These are phyloP conservation scores for Fusarium begoniae DNA, from an alignment of 2,329 filamentous ascomycete species.

Conservation along the genomic window DNA sequence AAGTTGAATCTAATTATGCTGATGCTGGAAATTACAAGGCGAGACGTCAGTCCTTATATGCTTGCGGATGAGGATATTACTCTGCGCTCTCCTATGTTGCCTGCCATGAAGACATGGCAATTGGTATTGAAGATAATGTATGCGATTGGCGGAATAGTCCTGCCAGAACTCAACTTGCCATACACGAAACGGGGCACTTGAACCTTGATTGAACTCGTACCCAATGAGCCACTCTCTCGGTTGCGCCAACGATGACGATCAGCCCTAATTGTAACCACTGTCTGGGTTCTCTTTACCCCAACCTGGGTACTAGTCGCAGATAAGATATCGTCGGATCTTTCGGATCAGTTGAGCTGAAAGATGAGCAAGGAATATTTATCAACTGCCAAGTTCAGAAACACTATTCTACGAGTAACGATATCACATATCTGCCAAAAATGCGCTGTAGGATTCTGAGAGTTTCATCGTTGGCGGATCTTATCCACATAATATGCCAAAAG, in stretches of 20 bases:
- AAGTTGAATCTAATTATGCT: neutral
- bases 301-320: neutral
- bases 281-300: neutral
- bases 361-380: no score
- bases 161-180: neutral
- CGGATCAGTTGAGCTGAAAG: neutral
- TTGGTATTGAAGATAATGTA: no score
- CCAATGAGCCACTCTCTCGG: neutral
- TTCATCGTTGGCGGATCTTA: neutral
- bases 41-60: neutral
- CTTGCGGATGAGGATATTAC: neutral
- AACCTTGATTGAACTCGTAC: neutral
- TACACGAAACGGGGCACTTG: no score
- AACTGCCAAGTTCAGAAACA: neutral
- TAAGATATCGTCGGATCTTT: neutral
- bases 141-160: neutral
- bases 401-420: neutral
- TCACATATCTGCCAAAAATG: neutral
- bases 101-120: neutral
- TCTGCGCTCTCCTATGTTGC: neutral
- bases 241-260: no score
- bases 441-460: neutral
- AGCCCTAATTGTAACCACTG: neutral
- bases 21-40: neutral
- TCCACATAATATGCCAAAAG: neutral